Evolutionary conservation across 2,329 filamentous ascomycete species (phyloP).

Genomic region (Pseudogymnoascus sp.): DNA sequence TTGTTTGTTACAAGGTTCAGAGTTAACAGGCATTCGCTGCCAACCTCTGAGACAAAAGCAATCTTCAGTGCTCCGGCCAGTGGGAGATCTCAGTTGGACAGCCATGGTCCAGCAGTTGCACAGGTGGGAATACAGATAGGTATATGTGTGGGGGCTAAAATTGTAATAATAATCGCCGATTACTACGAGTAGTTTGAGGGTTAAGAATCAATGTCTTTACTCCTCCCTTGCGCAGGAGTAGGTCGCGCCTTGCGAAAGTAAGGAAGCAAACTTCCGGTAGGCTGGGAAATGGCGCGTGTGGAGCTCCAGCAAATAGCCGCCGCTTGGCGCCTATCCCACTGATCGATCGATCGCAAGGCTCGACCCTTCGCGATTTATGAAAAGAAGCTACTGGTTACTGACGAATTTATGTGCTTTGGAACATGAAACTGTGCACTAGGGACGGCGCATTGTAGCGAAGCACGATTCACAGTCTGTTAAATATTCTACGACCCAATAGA

Average conservation of each 20-base stretch:
- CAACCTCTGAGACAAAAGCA: not conserved
- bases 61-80: not conserved
- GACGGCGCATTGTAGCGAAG: not conserved
- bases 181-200: not conserved
- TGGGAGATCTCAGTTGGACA: not conserved
- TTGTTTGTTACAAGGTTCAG: slow-evolving; percentile 4
- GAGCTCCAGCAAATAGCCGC: not conserved
- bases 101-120: not conserved
- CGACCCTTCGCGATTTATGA: not conserved
- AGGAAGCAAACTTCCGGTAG: not conserved
- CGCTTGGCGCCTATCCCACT: not conserved
- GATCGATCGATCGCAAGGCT: slow-evolving; percentile 3
- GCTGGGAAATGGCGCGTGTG: not conserved
- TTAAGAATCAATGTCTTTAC: not conserved
- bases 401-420: not conserved
- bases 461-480: not conserved
- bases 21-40: not conserved
- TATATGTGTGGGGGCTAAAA: not conserved
- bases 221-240: not conserved
- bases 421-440: not conserved
- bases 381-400: not conserved
- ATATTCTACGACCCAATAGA: slow-evolving; percentile 3
- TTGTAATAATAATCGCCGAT: not conserved
- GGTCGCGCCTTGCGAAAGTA: not conserved
- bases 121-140: not conserved